A percentile compares a stretch with the other conserved stretches of the same genome.
phyloP scores from a whole-genome alignment of 345 rosid genomes.

The Hibiscus syriacus region DNA sequence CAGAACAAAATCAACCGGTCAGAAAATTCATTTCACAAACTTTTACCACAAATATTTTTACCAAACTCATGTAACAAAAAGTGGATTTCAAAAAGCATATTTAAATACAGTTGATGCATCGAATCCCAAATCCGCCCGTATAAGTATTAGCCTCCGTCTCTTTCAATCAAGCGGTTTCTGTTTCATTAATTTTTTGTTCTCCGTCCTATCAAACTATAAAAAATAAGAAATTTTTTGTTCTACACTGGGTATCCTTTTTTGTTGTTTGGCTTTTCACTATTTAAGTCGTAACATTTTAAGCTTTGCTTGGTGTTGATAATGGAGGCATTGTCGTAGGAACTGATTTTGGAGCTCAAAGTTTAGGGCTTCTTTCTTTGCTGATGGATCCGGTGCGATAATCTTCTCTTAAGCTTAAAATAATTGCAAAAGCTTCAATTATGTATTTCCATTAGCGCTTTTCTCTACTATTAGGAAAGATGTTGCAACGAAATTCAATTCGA shows the following conservation, averaged over 20 bases:
- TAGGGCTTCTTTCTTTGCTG: constrained; percentile 20
- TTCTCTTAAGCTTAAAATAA: too few species aligned
- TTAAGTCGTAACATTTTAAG: not conserved
- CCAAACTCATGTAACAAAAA: not conserved
- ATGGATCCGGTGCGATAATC: constrained; percentile 39
- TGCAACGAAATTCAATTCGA: not conserved
- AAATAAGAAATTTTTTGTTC: not conserved
- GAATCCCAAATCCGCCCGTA: constrained; percentile 12
- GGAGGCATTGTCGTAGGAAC: not conserved
- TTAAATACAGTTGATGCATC: constrained; percentile 3
- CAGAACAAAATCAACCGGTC: not conserved
- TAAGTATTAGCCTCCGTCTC: constrained; percentile 6
- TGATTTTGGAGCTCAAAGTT: constrained; percentile 15
- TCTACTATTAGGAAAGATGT: not conserved
- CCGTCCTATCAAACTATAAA: constrained; percentile 6
- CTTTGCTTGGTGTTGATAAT: not conserved
- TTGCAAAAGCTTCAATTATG: not conserved
- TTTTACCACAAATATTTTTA: not conserved
- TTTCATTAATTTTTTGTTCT: too few species aligned
- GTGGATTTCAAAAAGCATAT: not conserved
- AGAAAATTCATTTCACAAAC: not conserved
- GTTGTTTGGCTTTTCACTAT: not conserved
- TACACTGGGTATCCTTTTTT: not conserved
- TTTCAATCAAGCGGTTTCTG: not conserved
- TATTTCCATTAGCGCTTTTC: too few species aligned